Evolutionary conservation across 108 stramenopile species (phyloP).

Genomic region (Chaetoceros muelleri): DNA sequence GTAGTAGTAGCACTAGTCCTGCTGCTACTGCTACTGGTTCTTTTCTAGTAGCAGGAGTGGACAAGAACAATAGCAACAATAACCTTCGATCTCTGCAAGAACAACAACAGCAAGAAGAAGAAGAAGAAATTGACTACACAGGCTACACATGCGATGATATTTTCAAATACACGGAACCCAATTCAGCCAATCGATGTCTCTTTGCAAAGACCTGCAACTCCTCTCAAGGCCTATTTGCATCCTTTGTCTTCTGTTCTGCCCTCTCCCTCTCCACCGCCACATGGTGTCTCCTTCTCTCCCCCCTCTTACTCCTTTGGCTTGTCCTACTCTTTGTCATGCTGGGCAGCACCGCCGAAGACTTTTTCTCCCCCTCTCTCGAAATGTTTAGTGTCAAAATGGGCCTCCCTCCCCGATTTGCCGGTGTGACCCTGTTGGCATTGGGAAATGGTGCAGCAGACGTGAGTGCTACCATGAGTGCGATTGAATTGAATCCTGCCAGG

Average conservation of each 20-base stretch:
- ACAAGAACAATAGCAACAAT: background rate
- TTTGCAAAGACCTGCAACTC: conserved; percentile 70
- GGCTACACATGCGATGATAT: conserved; percentile 14
- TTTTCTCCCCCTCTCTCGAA: conserved; percentile 86
- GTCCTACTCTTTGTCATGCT: conserved; percentile 78
- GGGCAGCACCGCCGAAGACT: conserved; percentile 92
- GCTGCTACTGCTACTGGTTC: no score
- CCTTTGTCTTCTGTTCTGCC: conserved; percentile 57
- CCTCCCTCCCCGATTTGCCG: conserved; percentile 90
- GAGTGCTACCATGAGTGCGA: conserved; percentile 79
- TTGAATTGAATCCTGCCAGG: conserved; percentile 47
- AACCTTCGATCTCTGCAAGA: no score
- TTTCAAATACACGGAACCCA: conserved; percentile 1
- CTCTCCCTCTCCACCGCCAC: conserved; percentile 12
- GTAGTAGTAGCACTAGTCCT: no score
- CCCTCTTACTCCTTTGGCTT: conserved; percentile 51
- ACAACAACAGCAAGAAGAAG: conserved; percentile 2
- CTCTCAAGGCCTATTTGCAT: conserved; percentile 43
- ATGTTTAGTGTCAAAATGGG: conserved; percentile 77
- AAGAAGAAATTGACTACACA: conserved; percentile 13
- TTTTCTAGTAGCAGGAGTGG: background rate
- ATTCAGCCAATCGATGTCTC: conserved; percentile 36
- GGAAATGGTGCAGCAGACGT: conserved; percentile 98
- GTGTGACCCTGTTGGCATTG: conserved; percentile 90
- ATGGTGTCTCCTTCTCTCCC: conserved; percentile 41